These are phyloP conservation scores for Lactifluus rugatus DNA, from an alignment of 768 basidiomycete species.

Conservation along the genomic window DNA sequence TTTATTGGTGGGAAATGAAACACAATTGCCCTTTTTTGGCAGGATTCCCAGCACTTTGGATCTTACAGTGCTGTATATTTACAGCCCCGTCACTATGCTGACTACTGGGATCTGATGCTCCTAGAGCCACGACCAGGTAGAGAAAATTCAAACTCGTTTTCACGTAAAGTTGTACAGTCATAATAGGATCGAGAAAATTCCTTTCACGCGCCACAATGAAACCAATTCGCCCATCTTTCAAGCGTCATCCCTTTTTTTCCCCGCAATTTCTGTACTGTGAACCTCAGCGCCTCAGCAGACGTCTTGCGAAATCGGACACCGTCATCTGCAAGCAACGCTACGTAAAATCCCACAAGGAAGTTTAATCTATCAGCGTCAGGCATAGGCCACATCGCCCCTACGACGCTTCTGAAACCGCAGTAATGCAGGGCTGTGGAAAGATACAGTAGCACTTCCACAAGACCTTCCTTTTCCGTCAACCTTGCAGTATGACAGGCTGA, in stretches of 20 bases:
- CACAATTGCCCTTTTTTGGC: too few species aligned
- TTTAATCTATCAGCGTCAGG: conserved; percentile 6
- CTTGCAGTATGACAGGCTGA: not conserved
- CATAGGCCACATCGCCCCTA: conserved; percentile 19
- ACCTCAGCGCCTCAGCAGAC: not conserved
- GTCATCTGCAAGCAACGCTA: not conserved
- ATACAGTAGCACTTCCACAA: conserved; percentile 4
- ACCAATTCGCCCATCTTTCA: conserved; percentile 8
- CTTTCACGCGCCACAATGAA: conserved; percentile 7
- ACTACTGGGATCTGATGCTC: too few species aligned
- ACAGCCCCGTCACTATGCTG: too few species aligned
- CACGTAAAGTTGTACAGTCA: not conserved
- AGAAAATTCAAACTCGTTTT: not conserved
- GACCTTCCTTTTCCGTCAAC: not conserved
- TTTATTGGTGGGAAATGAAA: too few species aligned
- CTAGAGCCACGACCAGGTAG: too few species aligned
- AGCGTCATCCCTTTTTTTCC: not conserved
- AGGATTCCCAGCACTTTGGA: too few species aligned
- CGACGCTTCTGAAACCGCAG: conserved; percentile 15
- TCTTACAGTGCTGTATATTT: too few species aligned
- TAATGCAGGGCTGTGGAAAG: conserved; percentile 15
- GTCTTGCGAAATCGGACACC: not conserved
- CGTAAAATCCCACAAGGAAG: conserved; percentile 4
- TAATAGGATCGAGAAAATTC: not conserved
- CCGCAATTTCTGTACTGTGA: not conserved